These are phyloP conservation scores for Sextonia rubra DNA, from an alignment of 164 flowering plant species.

Conservation along the genomic window DNA sequence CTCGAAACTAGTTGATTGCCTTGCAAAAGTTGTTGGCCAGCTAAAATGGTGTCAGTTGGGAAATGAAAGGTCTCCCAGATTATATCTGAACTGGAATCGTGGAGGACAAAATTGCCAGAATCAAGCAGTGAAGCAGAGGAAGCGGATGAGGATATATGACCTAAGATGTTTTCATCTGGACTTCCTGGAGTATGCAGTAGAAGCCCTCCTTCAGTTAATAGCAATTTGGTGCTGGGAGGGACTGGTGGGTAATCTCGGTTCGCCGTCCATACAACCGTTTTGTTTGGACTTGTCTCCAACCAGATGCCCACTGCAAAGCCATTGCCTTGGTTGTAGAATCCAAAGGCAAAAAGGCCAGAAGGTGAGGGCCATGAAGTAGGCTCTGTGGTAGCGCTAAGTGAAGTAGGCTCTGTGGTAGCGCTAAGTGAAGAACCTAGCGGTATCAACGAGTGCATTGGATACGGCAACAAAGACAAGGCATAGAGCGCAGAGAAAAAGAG, in stretches of 20 bases:
- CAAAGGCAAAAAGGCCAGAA: background rate
- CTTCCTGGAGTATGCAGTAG: background rate
- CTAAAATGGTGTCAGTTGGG: constrained; percentile 9
- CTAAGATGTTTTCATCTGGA: background rate
- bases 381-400: background rate
- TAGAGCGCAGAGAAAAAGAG: background rate
- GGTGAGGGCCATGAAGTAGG: background rate
- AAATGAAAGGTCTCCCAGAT: constrained; percentile 8
- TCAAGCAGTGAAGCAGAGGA: constrained; percentile 36
- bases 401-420: background rate
- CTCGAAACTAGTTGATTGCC: background rate
- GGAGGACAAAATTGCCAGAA: constrained; percentile 34
- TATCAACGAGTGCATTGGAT: background rate
- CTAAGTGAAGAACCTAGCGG: background rate
- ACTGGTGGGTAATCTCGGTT: constrained; percentile 3
- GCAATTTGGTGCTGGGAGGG: background rate
- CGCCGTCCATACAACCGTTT: constrained; percentile 8
- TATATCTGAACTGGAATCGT: background rate
- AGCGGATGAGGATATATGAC: background rate
- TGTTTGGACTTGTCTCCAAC: background rate
- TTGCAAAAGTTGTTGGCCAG: background rate
- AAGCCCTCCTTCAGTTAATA: background rate
- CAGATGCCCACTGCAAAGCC: constrained; percentile 1
- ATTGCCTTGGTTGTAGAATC: background rate
- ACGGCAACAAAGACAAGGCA: background rate